Conservation (phyloP, 2,329 filamentous ascomycete species). For the Colletotrichum tanaceti region DNA sequence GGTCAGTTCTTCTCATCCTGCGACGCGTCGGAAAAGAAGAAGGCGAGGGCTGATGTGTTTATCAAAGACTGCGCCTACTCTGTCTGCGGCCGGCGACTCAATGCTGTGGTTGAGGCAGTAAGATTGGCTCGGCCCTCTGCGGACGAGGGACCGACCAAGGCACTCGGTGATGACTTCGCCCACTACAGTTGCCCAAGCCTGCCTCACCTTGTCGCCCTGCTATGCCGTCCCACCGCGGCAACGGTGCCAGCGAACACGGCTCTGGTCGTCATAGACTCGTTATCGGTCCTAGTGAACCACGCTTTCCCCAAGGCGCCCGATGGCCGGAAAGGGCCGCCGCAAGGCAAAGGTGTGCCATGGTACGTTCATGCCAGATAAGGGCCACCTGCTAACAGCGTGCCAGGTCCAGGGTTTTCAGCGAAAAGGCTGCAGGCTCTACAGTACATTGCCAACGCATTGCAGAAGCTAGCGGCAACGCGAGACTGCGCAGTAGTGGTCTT, state of each 20-base stretch:
- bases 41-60: conserved; percentile 22
- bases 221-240: conserved; percentile 72
- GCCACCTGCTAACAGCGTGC: conserved; percentile 14
- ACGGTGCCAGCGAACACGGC: conserved; percentile 73
- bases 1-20: conserved; percentile 65
- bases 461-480: conserved; percentile 79
- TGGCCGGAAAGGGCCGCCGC: conserved; percentile 51
- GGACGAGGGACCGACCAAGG: conserved; percentile 22
- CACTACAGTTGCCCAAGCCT: conserved; percentile 70
- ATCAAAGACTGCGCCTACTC: conserved; percentile 55
- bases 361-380: conserved; percentile 23
- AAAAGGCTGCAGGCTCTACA: conserved; percentile 66
- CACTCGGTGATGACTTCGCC: conserved; percentile 48
- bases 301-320: conserved; percentile 75
- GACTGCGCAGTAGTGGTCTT: conserved; percentile 80
- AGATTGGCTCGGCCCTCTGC: conserved; percentile 9
- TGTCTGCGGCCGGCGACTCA: conserved; percentile 53
- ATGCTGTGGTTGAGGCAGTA: conserved; percentile 44
- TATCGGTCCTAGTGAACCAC: conserved; percentile 80
- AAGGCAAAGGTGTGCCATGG: conserved; percentile 52
- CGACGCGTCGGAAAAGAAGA: neutral
- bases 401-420: conserved; percentile 53
- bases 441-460: conserved; percentile 75
- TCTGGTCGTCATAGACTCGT: conserved; percentile 80
- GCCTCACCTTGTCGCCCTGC: conserved; percentile 78